These are phyloP conservation scores for Xylariaceae sp. DNA, from an alignment of 2,329 filamentous ascomycete genomes.

Conservation along the genomic window DNA sequence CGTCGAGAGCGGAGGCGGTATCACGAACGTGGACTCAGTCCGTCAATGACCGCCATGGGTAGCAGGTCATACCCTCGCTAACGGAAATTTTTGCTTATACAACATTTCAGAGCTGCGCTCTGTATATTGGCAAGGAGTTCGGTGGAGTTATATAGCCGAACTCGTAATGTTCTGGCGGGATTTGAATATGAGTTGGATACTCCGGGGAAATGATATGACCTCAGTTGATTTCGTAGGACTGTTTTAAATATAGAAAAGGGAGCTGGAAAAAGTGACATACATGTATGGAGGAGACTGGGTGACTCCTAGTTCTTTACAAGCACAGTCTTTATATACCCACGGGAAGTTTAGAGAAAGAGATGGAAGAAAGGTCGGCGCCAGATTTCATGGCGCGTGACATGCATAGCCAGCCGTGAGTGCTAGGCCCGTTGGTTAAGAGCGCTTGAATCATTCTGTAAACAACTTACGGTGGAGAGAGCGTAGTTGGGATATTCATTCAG, in stretches of 20 bases:
- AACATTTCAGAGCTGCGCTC: not conserved
- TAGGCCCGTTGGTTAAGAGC: too few species aligned
- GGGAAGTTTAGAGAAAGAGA: not conserved
- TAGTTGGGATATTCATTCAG: too few species aligned
- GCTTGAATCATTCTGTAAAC: too few species aligned
- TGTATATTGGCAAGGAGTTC: conserved; percentile 9
- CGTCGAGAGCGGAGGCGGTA: conserved; percentile 27
- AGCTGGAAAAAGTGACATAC: not conserved
- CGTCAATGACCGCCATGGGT: conserved; percentile 24
- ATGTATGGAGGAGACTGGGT: not conserved
- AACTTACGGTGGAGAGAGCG: too few species aligned
- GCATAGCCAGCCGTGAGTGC: too few species aligned
- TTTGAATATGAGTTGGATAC: not conserved
- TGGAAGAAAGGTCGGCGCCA: not conserved
- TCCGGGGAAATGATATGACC: not conserved
- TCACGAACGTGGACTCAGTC: conserved; percentile 22
- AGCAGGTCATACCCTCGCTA: conserved; percentile 29
- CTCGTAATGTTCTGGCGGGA: not conserved
- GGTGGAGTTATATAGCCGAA: conserved; percentile 6
- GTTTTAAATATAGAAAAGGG: conserved; percentile 5
- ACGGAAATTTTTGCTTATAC: not conserved
- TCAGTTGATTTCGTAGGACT: not conserved
- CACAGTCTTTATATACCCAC: not conserved
- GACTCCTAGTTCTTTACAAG: not conserved
- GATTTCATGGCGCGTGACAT: too few species aligned